These are phyloP conservation scores for Salix udensis DNA, from an alignment of 345 rosid genomes.

Conservation along the genomic window DNA sequence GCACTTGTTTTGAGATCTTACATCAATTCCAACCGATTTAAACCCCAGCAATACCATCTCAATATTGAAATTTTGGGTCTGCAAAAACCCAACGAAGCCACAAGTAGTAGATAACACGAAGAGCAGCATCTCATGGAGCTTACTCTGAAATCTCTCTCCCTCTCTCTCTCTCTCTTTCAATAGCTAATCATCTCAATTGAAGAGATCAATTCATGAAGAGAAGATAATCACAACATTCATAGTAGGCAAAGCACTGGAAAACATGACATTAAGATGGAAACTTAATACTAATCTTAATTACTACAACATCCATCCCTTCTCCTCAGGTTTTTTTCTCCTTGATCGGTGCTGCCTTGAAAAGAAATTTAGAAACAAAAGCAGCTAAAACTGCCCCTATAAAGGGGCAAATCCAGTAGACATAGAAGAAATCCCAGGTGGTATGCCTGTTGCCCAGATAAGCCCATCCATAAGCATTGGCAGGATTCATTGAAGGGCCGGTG, in stretches of 20 bases:
- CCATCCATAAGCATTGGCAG: slow-evolving; percentile 30
- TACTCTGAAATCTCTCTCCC: no score
- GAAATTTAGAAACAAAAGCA: slow-evolving; percentile 12
- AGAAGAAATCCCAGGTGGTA: slow-evolving; percentile 24
- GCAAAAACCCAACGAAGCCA: not conserved
- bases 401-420: slow-evolving; percentile 27
- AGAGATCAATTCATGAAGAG: not conserved
- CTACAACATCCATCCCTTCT: not conserved
- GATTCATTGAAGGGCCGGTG: slow-evolving; percentile 26
- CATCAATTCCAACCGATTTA: not conserved
- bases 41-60: not conserved
- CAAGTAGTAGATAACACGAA: not conserved
- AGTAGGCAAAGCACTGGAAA: not conserved
- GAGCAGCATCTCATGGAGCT: not conserved
- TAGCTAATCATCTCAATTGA: not conserved
- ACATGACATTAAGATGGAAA: not conserved
- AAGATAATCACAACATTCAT: not conserved
- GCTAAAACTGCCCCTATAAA: slow-evolving; percentile 21
- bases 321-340: slow-evolving; percentile 20
- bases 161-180: no score
- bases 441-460: slow-evolving; percentile 21
- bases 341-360: slow-evolving; percentile 9
- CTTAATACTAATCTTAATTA: not conserved
- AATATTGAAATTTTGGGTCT: no score
- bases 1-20: no score